Percentiles rank a stretch among this genome's conserved stretches.
Evolutionary conservation across 129 eudicot genomes (phyloP).

Genomic region (Sambucus nigra): DNA sequence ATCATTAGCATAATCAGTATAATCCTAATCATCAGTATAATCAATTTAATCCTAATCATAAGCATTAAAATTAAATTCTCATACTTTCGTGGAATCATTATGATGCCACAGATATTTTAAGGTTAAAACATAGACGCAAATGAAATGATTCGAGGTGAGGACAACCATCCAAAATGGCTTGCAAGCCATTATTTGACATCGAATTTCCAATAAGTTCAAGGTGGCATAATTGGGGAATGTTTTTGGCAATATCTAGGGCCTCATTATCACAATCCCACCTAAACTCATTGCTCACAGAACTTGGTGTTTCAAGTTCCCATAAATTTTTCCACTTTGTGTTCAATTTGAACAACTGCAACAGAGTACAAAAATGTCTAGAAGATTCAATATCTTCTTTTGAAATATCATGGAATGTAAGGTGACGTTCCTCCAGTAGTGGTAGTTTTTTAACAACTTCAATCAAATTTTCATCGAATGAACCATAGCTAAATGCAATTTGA

Average conservation of each 20-base stretch:
- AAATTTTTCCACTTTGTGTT: not conserved
- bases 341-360: constrained; percentile 15
- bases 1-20: too few relatives aligned
- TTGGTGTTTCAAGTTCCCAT: not conserved
- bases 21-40: too few relatives aligned
- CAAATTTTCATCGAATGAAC: constrained; percentile 1
- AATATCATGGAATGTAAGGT: constrained; percentile 3
- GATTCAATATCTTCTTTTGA: not conserved
- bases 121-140: constrained; percentile 11
- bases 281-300: not conserved
- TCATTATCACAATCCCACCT: not conserved
- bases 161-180: constrained; percentile 16
- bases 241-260: constrained; percentile 19
- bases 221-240: constrained; percentile 11
- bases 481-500: not conserved
- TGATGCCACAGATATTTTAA: constrained; percentile 12
- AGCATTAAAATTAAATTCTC: not conserved
- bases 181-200: constrained; percentile 14
- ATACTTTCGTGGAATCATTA: constrained; percentile 10
- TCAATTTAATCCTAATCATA: too few relatives aligned
- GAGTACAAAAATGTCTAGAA: constrained; percentile 13
- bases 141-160: constrained; percentile 19
- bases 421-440: constrained; percentile 17
- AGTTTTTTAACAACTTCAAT: constrained; percentile 10
- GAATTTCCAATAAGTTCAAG: constrained; percentile 23